A percentile compares a stretch with the other conserved stretches of the same genome.
phyloP scores from a whole-genome alignment of 1,284 basidiomycete species.

The Lignosus rhinocerotis region DNA sequence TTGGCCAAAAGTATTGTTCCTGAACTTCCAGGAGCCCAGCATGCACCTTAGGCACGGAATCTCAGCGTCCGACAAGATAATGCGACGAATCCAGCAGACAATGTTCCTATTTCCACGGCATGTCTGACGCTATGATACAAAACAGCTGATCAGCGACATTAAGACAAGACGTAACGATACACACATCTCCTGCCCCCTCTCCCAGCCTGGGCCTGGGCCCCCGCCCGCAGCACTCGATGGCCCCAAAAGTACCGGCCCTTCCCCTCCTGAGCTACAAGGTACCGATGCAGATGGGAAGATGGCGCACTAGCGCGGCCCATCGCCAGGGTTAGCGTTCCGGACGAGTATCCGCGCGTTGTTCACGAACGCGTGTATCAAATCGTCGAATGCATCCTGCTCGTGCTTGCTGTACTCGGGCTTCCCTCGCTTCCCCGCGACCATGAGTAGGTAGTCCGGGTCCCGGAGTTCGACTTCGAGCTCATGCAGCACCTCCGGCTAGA shows the following conservation, averaged over 20 bases:
- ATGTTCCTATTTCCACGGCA: no score
- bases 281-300: background rate
- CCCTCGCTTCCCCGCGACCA: constrained; percentile 57
- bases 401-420: constrained; percentile 56
- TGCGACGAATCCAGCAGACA: no score
- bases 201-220: no score
- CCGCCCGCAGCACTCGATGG: no score
- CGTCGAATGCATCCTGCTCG: constrained; percentile 75
- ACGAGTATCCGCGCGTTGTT: constrained; percentile 77
- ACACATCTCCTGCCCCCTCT: background rate
- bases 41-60: no score
- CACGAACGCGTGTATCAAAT: constrained; percentile 80
- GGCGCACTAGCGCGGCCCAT: constrained; percentile 35
- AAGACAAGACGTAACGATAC: constrained; percentile 1
- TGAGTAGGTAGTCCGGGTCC: constrained; percentile 58
- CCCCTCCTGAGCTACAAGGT: background rate
- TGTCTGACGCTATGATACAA: background rate
- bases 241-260: no score
- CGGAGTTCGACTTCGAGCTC: constrained; percentile 76
- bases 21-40: no score
- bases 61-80: no score
- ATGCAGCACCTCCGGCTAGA: constrained; percentile 61
- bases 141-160: background rate
- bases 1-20: no score
- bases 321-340: constrained; percentile 52